Conservation (phyloP, 2,329 filamentous ascomycete genomes). For the Pochonia chlamydosporia region DNA sequence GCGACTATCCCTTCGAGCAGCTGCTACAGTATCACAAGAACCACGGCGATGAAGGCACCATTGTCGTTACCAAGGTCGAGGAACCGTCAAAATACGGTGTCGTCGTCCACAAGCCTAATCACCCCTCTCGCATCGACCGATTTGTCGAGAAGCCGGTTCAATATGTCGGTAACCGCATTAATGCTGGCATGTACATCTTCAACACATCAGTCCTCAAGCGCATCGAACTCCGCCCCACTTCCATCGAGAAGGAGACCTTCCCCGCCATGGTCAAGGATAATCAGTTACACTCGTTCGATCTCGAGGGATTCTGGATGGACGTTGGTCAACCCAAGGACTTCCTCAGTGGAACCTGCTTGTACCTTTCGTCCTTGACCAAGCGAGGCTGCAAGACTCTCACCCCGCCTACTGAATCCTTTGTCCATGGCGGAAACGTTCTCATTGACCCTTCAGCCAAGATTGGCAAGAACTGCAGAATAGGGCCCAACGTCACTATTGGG, state of each 20-base stretch:
- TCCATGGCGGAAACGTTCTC: conserved; percentile 91
- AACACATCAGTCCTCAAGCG: conserved; percentile 86
- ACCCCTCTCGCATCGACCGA: conserved; percentile 87
- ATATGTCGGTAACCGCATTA: conserved; percentile 98
- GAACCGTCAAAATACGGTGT: conserved; percentile 99
- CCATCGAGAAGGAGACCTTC: conserved; percentile 99
- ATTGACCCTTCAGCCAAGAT: conserved; percentile 93
- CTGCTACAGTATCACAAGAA: conserved; percentile 86
- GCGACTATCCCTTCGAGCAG: conserved; percentile 91
- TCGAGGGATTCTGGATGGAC: conserved; percentile 99
- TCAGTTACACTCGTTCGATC: conserved; percentile 89
- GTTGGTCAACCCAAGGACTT: conserved; percentile 99
- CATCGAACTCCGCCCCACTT: conserved; percentile 93
- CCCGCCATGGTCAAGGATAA: conserved; percentile 86
- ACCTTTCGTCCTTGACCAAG: conserved; percentile 88
- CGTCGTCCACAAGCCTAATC: conserved; percentile 91
- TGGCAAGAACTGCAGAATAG: conserved; percentile 96
- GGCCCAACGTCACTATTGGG: conserved; percentile 93
- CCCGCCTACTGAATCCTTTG: conserved; percentile 67
- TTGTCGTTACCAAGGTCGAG: conserved; percentile 97
- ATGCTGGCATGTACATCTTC: conserved; percentile 96
- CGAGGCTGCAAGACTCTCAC: conserved; percentile 80
- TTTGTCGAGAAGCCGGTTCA: conserved; percentile 99
- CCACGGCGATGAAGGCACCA: conserved; percentile 94
- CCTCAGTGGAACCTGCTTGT: conserved; percentile 90